Evolutionary conservation across 495 filamentous ascomycete genomes (phyloP), one percentile per base, ranked within the genome.

Genomic region (Aspergillus carlsbadensis): DNA sequence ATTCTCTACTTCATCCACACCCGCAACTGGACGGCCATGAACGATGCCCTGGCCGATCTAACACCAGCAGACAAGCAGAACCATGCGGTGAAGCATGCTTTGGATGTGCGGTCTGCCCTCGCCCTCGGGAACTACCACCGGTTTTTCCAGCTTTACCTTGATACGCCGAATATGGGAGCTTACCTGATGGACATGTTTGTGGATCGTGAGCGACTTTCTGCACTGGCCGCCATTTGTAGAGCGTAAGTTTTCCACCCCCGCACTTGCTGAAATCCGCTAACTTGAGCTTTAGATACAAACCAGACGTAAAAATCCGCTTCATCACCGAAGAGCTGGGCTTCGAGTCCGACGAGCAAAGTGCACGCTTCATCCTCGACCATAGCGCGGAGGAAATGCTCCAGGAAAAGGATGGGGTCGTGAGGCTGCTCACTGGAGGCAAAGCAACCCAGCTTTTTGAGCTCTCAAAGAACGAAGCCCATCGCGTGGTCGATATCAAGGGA

Each of bases 1-100:
- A 98, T 99, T 75, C 84, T 99, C 70, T 99, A 99, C 84, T 96
- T 94, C 81, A 90, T 99, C 78, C 90, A 99, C 75, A 98, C 95
- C 64, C 91, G 90, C 79, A 99, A 98, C 78, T 90, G 90, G 78
- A 91, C 90, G 72, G 94, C 91, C 76, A 89, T 99, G 85, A 98
- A 96, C 80, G 90, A 96, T 79, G 84, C 92, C 58, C 81, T 99
- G 74, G 91, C 92, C 83, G 92, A 96, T 85, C 86, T 99, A 91
- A 98, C 92, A 72, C 75, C 87, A 80, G 83, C 88, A 90, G 94
- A 99, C 76, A 97, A 96, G 75, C 76, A 84, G 72, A 84, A 91
- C 70, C 71, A 65, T 47, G 84, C 89, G 22, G 89, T 99, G 58
- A 89, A 90, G 74, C 94, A 99, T 77, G 95, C 94, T 31, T 75